phyloP scores from a whole-genome alignment of 768 basidiomycete genomes.

The Dendrothele bispora region DNA sequence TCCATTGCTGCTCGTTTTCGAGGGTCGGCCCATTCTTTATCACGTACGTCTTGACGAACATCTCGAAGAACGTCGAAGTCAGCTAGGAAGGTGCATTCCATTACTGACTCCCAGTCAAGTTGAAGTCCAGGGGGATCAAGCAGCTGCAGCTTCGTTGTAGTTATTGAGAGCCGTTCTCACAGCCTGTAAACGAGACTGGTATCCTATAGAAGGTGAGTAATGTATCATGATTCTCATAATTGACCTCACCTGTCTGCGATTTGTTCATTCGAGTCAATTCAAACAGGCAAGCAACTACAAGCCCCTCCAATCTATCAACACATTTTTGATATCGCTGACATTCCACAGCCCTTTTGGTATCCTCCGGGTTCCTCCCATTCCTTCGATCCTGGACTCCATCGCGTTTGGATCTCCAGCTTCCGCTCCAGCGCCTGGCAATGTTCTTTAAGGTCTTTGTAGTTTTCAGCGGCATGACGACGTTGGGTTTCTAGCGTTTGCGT shows the following conservation, averaged over 20 bases:
- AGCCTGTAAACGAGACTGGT: slow-evolving; percentile 14
- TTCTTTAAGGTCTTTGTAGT: slow-evolving; percentile 6
- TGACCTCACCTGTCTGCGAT: slow-evolving; percentile 12
- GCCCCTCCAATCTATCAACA: slow-evolving; percentile 1
- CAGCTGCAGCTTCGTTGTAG: slow-evolving; percentile 16
- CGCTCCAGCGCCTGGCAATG: slow-evolving; percentile 9
- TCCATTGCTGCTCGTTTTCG: slow-evolving; percentile 13
- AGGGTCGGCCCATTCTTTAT: slow-evolving; percentile 12
- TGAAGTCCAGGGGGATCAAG: slow-evolving; percentile 8
- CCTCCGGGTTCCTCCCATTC: neutral
- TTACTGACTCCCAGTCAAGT: slow-evolving; percentile 20
- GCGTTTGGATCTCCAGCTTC: slow-evolving; percentile 2
- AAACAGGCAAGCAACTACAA: slow-evolving; percentile 9
- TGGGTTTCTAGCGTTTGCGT: slow-evolving; percentile 3
- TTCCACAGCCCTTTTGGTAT: neutral
- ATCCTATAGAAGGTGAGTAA: neutral
- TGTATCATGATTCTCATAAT: neutral
- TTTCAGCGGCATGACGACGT: slow-evolving; percentile 4
- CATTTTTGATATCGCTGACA: slow-evolving; percentile 3
- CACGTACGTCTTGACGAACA: neutral
- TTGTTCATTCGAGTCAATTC: slow-evolving; percentile 14
- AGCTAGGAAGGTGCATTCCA: slow-evolving; percentile 20
- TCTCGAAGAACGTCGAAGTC: slow-evolving; percentile 21
- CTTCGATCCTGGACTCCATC: slow-evolving; percentile 1
- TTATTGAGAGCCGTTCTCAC: slow-evolving; percentile 15